phyloP scores from a whole-genome alignment of 2,329 filamentous ascomycete genomes.

The Aspergillus bombycis region DNA sequence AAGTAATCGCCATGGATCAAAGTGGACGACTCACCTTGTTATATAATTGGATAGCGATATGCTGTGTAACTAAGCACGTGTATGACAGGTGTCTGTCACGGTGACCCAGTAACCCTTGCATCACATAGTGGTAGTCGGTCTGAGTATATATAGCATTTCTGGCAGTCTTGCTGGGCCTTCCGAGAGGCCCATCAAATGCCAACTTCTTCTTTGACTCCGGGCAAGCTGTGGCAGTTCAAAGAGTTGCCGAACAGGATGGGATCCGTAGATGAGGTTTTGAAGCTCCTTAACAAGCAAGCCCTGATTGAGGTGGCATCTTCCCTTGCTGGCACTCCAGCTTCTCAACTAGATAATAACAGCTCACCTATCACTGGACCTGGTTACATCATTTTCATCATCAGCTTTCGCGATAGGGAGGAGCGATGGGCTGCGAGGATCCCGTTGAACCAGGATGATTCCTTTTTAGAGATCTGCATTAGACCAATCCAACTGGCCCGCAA shows the following conservation, averaged over 20 bases:
- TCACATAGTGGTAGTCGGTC: no score
- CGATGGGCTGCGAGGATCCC: not conserved
- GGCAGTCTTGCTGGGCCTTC: no score
- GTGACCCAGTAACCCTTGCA: no score
- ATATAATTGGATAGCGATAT: no score
- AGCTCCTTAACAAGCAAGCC: not conserved
- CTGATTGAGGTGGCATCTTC: not conserved
- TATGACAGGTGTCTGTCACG: no score
- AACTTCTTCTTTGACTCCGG: no score
- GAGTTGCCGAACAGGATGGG: not conserved
- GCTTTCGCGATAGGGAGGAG: not conserved
- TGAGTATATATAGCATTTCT: no score
- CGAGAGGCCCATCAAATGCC: no score
- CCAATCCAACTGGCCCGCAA: not conserved
- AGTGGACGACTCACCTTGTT: no score
- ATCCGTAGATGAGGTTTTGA: not conserved
- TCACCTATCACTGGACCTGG: not conserved
- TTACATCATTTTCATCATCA: not conserved
- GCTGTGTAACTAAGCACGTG: no score
- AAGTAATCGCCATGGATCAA: no score
- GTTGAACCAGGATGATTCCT: not conserved
- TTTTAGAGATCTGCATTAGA: not conserved
- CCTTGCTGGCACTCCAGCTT: not conserved
- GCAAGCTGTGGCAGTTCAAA: not conserved
- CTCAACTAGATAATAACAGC: not conserved